A percentile compares a stretch with the other conserved stretches of the same genome.
Evolutionary conservation across 148 eudicot species (phyloP).

Genomic region (Chenopodium berlandieri): DNA sequence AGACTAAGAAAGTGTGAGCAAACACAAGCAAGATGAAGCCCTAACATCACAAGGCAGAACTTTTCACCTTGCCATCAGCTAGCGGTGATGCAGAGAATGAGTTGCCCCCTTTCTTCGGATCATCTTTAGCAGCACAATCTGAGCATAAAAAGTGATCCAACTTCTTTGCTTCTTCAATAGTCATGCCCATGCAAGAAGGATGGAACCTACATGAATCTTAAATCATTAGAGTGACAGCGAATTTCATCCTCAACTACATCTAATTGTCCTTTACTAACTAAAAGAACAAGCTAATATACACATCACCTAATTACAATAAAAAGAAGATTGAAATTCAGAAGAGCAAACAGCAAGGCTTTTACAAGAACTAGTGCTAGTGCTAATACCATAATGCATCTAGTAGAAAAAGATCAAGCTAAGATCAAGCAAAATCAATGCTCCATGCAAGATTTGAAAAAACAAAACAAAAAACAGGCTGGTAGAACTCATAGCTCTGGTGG

Average conservation of each 20-base stretch:
- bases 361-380: not conserved
- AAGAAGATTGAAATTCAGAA: not conserved
- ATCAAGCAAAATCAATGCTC: not conserved
- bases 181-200: slow-evolving; percentile 93
- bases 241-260: not conserved
- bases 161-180: slow-evolving; percentile 89
- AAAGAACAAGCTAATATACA: slow-evolving; percentile 1
- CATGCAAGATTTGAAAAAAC: not conserved
- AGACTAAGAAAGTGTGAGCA: not conserved
- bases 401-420: not conserved
- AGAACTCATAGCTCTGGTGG: not conserved
- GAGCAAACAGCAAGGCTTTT: not conserved
- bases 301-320: not conserved
- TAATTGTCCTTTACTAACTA: not conserved
- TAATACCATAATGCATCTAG: slow-evolving; percentile 1
- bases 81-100: slow-evolving; percentile 50
- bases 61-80: slow-evolving; percentile 62
- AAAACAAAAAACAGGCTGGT: not conserved
- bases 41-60: slow-evolving; percentile 5
- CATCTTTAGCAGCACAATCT: slow-evolving; percentile 74
- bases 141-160: slow-evolving; percentile 81
- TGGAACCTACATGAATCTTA: slow-evolving; percentile 64
- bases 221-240: not conserved
- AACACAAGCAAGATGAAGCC: not conserved
- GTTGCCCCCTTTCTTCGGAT: slow-evolving; percentile 54